phyloP scores from a whole-genome alignment of 352 stramenopile species.

The Aphanomyces euteiches region DNA sequence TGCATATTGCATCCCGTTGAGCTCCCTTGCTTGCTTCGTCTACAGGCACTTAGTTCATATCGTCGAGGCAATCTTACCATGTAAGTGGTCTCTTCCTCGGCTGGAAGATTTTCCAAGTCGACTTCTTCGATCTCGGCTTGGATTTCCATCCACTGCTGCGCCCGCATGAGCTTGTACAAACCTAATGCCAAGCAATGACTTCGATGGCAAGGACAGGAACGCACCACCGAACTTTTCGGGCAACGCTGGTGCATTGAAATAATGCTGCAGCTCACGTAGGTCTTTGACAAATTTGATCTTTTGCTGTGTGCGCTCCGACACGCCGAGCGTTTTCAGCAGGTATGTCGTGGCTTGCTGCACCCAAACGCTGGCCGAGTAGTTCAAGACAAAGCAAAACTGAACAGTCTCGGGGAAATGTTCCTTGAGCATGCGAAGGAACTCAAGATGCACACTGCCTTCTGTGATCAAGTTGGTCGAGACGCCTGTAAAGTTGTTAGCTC shows the following conservation, averaged over 20 bases:
- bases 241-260: slow-evolving; percentile 46
- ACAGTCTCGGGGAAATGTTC: slow-evolving; percentile 63
- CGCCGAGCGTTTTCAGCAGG: slow-evolving; percentile 42
- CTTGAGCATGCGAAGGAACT: slow-evolving; percentile 32
- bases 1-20: slow-evolving; percentile 83
- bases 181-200: not conserved
- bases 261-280: slow-evolving; percentile 44
- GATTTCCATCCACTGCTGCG: slow-evolving; percentile 54
- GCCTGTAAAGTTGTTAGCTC: not conserved
- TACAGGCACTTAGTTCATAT: not conserved
- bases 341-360: slow-evolving; percentile 52
- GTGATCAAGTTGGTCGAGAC: slow-evolving; percentile 17
- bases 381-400: slow-evolving; percentile 57
- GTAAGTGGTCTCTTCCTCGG: slow-evolving; percentile 45
- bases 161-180: slow-evolving; percentile 49
- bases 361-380: slow-evolving; percentile 44
- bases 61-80: slow-evolving; percentile 34
- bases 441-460: slow-evolving; percentile 20
- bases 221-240: slow-evolving; percentile 59
- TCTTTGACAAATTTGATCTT: slow-evolving; percentile 51
- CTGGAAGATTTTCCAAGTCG: slow-evolving; percentile 40
- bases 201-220: not conserved
- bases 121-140: slow-evolving; percentile 73
- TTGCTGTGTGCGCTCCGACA: slow-evolving; percentile 46
- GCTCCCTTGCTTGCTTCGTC: slow-evolving; percentile 47